Percentiles rank a stretch among this genome's conserved stretches.
Evolutionary conservation across 225 moss, liverwort and hornwort genomes (phyloP).

Genomic region (Climacium dendroides): DNA sequence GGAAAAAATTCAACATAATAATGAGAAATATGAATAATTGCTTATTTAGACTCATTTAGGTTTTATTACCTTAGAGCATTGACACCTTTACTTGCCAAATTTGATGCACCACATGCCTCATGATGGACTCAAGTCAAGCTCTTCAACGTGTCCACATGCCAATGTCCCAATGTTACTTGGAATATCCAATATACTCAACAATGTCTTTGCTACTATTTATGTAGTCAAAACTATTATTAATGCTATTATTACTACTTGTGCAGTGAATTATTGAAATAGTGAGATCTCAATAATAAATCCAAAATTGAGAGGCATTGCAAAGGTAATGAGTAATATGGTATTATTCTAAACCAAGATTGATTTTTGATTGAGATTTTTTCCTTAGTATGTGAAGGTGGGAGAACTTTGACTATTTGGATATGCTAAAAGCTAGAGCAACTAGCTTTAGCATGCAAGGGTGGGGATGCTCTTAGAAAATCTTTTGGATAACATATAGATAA

Average conservation of each 20-base stretch:
- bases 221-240: fast-evolving
- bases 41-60: no score
- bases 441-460: no score
- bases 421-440: fast-evolving
- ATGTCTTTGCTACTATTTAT: background rate
- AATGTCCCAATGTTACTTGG: no score
- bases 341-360: fast-evolving
- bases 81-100: no score
- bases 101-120: no score
- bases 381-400: fast-evolving
- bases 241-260: background rate
- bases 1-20: no score
- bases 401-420: fast-evolving
- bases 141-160: no score
- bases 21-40: no score
- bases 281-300: background rate
- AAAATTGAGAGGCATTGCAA: fast-evolving
- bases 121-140: no score
- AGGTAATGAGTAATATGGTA: background rate
- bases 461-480: no score
- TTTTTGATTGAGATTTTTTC: background rate
- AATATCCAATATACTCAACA: background rate
- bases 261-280: background rate
- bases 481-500: no score
- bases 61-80: no score